A percentile compares a stretch with the other conserved stretches of the same genome.
Evolutionary conservation across 306 rosid species (phyloP).

Genomic region (Castanea crenata): DNA sequence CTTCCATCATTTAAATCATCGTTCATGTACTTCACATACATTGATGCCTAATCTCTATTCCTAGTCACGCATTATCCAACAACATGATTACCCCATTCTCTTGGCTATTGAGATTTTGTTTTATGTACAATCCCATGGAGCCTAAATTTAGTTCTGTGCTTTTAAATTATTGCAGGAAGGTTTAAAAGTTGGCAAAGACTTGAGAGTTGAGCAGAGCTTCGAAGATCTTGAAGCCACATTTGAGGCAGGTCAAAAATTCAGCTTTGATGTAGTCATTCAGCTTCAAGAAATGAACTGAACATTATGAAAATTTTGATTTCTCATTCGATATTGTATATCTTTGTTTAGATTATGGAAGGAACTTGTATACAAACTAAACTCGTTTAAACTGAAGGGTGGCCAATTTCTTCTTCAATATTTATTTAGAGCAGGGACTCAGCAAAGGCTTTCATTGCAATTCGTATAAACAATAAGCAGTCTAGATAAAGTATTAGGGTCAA

Average conservation of each 20-base stretch:
- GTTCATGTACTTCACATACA: not conserved
- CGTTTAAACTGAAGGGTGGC: not conserved
- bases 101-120: not conserved
- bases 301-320: not conserved
- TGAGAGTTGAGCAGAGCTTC: slow-evolving; percentile 80
- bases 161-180: slow-evolving; percentile 48
- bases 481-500: not conserved
- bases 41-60: not conserved
- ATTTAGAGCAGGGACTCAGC: not conserved
- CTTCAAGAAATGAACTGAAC: slow-evolving; percentile 39
- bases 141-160: slow-evolving; percentile 5
- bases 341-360: not conserved
- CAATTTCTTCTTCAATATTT: not conserved
- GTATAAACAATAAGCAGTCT: not conserved
- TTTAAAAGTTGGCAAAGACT: slow-evolving; percentile 55
- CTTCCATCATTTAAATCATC: not conserved
- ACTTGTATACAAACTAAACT: not conserved
- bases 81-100: not conserved
- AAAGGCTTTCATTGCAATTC: not conserved
- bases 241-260: slow-evolving; percentile 64
- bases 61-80: not conserved
- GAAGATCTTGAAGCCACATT: slow-evolving; percentile 77
- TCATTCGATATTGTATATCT: not conserved
- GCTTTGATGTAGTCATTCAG: slow-evolving; percentile 61
- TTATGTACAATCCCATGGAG: not conserved